Percentiles rank a stretch among this genome's conserved stretches.
Conservation (phyloP, 208 protist genomes). For the Crithidia expoeki region DNA sequence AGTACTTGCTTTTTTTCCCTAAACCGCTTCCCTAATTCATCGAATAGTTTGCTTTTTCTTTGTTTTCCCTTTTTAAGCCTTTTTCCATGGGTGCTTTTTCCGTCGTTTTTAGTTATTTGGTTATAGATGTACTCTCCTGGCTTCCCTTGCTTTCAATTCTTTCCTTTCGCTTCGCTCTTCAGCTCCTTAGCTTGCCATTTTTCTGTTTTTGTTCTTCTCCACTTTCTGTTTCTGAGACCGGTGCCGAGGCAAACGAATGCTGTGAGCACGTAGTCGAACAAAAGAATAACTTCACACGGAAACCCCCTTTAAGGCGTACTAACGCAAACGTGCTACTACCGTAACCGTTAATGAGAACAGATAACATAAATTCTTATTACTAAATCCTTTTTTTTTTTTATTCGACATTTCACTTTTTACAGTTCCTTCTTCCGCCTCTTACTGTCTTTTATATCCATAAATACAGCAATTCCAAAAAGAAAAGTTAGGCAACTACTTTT, state of each 20-base stretch:
- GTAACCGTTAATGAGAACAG: background rate
- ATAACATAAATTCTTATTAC: background rate
- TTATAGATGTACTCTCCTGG: background rate
- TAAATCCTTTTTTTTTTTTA: background rate
- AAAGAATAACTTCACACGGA: background rate
- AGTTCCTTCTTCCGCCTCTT: background rate
- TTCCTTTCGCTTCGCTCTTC: background rate
- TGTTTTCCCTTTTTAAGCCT: background rate
- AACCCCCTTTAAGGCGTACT: background rate
- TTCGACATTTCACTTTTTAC: background rate
- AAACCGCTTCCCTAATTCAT: background rate
- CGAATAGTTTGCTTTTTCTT: background rate
- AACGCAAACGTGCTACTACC: background rate
- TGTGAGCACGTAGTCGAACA: too few relatives aligned
- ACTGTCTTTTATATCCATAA: background rate
- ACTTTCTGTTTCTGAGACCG: too few relatives aligned
- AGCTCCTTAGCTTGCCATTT: background rate
- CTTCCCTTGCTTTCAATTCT: background rate
- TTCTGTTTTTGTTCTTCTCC: background rate
- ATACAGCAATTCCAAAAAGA: background rate
- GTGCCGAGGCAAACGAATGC: too few relatives aligned
- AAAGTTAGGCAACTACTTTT: background rate
- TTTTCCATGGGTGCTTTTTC: background rate
- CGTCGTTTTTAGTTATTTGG: background rate
- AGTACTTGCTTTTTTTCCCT: background rate